Conservation (phyloP, 1,284 basidiomycete species). For the Pulchroboletus neoregius region DNA sequence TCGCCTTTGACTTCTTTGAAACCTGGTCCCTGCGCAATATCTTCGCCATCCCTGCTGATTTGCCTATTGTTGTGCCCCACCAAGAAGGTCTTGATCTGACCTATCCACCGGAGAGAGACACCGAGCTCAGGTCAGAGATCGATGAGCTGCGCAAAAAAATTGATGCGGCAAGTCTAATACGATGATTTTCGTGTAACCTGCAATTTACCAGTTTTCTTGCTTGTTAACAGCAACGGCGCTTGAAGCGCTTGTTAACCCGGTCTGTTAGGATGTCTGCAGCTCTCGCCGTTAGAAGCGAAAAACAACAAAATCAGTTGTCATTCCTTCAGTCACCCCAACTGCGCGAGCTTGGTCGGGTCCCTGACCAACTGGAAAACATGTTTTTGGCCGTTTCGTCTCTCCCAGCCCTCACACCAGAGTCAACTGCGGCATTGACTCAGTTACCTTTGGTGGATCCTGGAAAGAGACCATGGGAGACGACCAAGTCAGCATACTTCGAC, state of each 20-base stretch:
- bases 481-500: slow-evolving; percentile 59
- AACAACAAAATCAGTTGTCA: slow-evolving; percentile 42
- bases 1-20: slow-evolving; percentile 79
- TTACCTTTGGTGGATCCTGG: slow-evolving; percentile 49
- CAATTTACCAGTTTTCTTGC: slow-evolving; percentile 4
- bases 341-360: slow-evolving; percentile 36
- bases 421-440: slow-evolving; percentile 39
- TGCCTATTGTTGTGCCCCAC: slow-evolving; percentile 67
- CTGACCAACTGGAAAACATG: slow-evolving; percentile 40
- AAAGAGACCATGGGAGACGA: slow-evolving; percentile 69
- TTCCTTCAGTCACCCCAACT: slow-evolving; percentile 40
- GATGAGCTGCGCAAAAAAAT: slow-evolving; percentile 54
- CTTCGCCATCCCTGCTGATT: slow-evolving; percentile 60
- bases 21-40: slow-evolving; percentile 76
- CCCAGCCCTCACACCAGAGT: slow-evolving; percentile 46
- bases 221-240: slow-evolving; percentile 53
- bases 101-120: slow-evolving; percentile 46
- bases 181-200: neutral
- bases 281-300: slow-evolving; percentile 42
- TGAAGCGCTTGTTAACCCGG: slow-evolving; percentile 50
- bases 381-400: slow-evolving; percentile 47
- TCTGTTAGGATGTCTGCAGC: slow-evolving; percentile 45
- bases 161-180: slow-evolving; percentile 48
- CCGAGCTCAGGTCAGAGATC: slow-evolving; percentile 58
- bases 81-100: slow-evolving; percentile 57